These are phyloP conservation scores for Striga asiatica DNA, from an alignment of 257 asterid species.

Conservation along the genomic window DNA sequence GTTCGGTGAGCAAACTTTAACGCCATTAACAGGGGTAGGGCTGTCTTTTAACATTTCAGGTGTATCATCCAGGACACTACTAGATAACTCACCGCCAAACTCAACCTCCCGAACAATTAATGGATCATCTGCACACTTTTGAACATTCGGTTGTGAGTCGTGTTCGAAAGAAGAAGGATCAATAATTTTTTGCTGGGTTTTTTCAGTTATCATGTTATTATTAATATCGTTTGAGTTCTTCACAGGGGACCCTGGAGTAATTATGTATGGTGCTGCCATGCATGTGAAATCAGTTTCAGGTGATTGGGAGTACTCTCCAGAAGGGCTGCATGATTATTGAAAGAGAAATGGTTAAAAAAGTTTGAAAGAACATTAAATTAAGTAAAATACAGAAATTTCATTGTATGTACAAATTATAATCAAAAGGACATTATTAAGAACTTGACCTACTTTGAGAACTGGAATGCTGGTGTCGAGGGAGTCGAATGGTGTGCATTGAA, in stretches of 20 bases:
- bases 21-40: conserved; percentile 24
- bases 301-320: conserved; percentile 11
- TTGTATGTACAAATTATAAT: too few species aligned
- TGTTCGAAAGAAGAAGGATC: conserved; percentile 10
- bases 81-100: neutral
- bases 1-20: conserved; percentile 58
- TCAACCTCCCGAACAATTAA: too few species aligned
- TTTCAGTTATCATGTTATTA: neutral
- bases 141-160: conserved; percentile 9
- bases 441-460: conserved; percentile 20
- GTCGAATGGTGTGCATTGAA: conserved; percentile 9
- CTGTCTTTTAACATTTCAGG: conserved; percentile 42
- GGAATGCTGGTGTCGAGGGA: conserved; percentile 19
- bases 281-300: conserved; percentile 16
- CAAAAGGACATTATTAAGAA: too few species aligned
- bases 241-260: conserved; percentile 4
- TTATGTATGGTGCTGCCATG: conserved; percentile 4
- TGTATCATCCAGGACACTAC: conserved; percentile 34
- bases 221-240: conserved; percentile 9
- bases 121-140: too few species aligned
- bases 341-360: neutral
- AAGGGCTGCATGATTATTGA: conserved; percentile 11
- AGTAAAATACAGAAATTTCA: too few species aligned
- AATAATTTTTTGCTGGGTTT: neutral
- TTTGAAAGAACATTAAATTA: too few species aligned